phyloP scores from a whole-genome alignment of 495 filamentous ascomycete genomes.

The Poronia punctata region DNA sequence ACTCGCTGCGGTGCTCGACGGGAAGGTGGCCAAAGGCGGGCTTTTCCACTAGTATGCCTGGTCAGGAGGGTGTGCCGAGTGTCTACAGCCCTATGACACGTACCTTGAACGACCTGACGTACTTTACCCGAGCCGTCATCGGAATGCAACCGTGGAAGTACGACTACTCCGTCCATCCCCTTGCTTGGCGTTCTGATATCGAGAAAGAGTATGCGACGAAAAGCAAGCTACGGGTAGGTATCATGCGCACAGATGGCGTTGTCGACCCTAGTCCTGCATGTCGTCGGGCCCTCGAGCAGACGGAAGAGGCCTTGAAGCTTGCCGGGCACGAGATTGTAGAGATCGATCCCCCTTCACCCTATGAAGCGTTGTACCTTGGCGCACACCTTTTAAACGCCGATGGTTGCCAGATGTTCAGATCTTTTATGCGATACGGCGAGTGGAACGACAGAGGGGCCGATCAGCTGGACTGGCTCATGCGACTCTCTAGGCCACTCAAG shows the following conservation, averaged over 20 bases:
- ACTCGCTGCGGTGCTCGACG: conserved; percentile 86
- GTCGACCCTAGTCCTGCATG: conserved; percentile 86
- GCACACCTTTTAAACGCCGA: conserved; percentile 84
- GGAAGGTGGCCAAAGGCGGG: conserved; percentile 89
- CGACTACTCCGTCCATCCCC: conserved; percentile 77
- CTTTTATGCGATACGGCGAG: conserved; percentile 71
- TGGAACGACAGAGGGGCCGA: conserved; percentile 71
- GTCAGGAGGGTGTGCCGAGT: conserved; percentile 84
- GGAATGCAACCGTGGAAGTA: conserved; percentile 89
- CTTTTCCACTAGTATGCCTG: conserved; percentile 82
- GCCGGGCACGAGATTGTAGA: conserved; percentile 75
- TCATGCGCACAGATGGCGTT: conserved; percentile 78
- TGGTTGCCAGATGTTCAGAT: conserved; percentile 72
- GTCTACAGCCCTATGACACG: conserved; percentile 93
- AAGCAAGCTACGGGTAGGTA: conserved; percentile 62
- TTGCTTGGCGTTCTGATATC: conserved; percentile 64
- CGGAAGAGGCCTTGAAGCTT: conserved; percentile 56
- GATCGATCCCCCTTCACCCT: conserved; percentile 57
- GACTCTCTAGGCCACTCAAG: conserved; percentile 67
- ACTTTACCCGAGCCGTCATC: conserved; percentile 75
- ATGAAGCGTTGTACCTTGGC: conserved; percentile 70
- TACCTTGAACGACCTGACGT: conserved; percentile 75
- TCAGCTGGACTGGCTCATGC: conserved; percentile 64
- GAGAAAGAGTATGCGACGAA: conserved; percentile 51
- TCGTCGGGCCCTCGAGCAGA: conserved; percentile 62